Conservation (phyloP, 164 flowering plant genomes). For the Macadamia integrifolia region DNA sequence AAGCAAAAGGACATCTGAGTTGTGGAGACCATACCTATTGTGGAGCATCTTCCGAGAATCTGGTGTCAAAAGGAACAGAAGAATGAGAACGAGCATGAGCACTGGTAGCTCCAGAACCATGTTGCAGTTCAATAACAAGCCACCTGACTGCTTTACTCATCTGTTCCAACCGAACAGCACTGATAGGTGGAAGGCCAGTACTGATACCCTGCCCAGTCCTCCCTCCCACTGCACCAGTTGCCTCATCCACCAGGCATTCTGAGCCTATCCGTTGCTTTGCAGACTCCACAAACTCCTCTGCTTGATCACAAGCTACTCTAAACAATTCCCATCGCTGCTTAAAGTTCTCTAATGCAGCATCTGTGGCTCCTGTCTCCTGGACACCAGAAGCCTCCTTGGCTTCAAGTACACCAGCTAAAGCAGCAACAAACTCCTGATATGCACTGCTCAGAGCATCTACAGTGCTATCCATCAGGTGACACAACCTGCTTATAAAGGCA, state of each 20-base stretch:
- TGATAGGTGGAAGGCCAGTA: constrained; percentile 76
- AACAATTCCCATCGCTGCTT: constrained; percentile 90
- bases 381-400: constrained; percentile 57
- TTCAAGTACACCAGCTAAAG: constrained; percentile 71
- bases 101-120: constrained; percentile 60
- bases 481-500: no score
- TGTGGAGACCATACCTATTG: not conserved
- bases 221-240: constrained; percentile 64
- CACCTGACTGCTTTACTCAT: constrained; percentile 98
- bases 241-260: constrained; percentile 94
- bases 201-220: constrained; percentile 41
- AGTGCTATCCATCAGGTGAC: constrained; percentile 53
- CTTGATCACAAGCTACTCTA: constrained; percentile 92
- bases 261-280: constrained; percentile 91
- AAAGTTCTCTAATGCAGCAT: constrained; percentile 78
- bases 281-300: constrained; percentile 92
- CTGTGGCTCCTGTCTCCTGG: constrained; percentile 59
- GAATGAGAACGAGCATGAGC: constrained; percentile 46
- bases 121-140: constrained; percentile 89
- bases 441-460: constrained; percentile 71
- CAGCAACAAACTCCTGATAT: constrained; percentile 73
- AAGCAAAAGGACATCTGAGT: no score
- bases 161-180: constrained; percentile 92
- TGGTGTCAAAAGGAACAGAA: constrained; percentile 79
- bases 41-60: constrained; percentile 64